A percentile compares a stretch with the other conserved stretches of the same genome.
Evolutionary conservation across 2,329 filamentous ascomycete genomes (phyloP).

Genomic region (Epichloe brachyelytri): DNA sequence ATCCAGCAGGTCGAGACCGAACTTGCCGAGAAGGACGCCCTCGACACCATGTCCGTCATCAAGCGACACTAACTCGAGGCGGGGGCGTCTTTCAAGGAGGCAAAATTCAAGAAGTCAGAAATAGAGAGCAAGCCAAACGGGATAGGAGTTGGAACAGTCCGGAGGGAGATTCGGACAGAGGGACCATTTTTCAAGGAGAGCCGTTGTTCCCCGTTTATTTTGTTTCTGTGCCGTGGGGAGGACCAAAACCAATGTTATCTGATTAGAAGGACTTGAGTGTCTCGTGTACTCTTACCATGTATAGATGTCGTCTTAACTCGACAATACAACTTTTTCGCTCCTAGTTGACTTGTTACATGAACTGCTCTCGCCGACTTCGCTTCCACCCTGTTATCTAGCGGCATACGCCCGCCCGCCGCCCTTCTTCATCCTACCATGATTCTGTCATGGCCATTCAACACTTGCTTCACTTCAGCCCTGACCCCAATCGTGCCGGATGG

Average conservation of each 20-base stretch:
- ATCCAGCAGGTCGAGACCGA: slow-evolving; percentile 38
- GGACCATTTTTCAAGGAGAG: not conserved
- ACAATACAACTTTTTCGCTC: slow-evolving; percentile 5
- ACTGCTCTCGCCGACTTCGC: too few relatives aligned
- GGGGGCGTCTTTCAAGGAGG: not conserved
- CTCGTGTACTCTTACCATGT: slow-evolving; percentile 9
- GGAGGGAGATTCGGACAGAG: not conserved
- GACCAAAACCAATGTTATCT: not conserved
- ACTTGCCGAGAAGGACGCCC: slow-evolving; percentile 37
- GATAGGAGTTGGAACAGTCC: not conserved
- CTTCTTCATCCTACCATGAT: not conserved
- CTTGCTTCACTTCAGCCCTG: not conserved
- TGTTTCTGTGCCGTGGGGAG: not conserved
- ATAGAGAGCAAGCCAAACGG: not conserved
- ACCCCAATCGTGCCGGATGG: not conserved
- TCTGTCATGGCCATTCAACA: not conserved
- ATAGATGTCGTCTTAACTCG: slow-evolving; percentile 7
- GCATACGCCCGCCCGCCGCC: too few relatives aligned
- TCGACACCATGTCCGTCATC: slow-evolving; percentile 37
- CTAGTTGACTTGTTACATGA: not conserved
- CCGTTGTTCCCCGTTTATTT: not conserved
- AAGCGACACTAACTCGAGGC: slow-evolving; percentile 30
- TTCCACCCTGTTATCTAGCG: too few relatives aligned
- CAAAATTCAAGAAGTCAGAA: not conserved
- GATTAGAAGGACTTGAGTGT: slow-evolving; percentile 4